These are phyloP conservation scores for Cucurbita ficifolia DNA, from an alignment of 306 rosid genomes.

Conservation along the genomic window DNA sequence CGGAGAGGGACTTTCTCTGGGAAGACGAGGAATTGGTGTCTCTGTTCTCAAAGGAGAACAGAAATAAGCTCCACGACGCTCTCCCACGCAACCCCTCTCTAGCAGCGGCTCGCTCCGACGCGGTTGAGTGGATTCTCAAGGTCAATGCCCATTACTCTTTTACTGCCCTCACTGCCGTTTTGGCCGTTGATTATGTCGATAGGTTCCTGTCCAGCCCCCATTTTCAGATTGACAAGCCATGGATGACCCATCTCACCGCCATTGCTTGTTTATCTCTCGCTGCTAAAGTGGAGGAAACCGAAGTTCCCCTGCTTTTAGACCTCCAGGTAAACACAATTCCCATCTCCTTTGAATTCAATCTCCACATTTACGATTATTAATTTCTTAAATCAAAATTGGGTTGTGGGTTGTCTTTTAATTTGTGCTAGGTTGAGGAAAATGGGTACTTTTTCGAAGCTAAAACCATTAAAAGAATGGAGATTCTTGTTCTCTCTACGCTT, in stretches of 20 bases:
- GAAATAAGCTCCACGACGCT: slow-evolving; percentile 15
- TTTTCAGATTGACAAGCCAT: slow-evolving; percentile 49
- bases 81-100: slow-evolving; percentile 12
- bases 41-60: slow-evolving; percentile 37
- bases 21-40: slow-evolving; percentile 55
- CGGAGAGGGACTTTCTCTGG: slow-evolving; percentile 54
- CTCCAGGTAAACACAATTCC: slow-evolving; percentile 34
- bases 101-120: slow-evolving; percentile 35
- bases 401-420: neutral
- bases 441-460: slow-evolving; percentile 56
- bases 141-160: slow-evolving; percentile 50
- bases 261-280: slow-evolving; percentile 79
- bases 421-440: slow-evolving; percentile 50
- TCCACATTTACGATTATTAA: neutral
- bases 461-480: slow-evolving; percentile 67
- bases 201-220: slow-evolving; percentile 40
- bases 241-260: slow-evolving; percentile 80
- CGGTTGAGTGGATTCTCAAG: slow-evolving; percentile 59
- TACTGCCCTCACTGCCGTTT: slow-evolving; percentile 56
- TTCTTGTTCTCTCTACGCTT: slow-evolving; percentile 78
- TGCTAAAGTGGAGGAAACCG: slow-evolving; percentile 80
- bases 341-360: neutral
- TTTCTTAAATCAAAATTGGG: no score
- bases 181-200: slow-evolving; percentile 69
- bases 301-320: slow-evolving; percentile 63